A percentile compares a stretch with the other conserved stretches of the same genome.
phyloP scores from a whole-genome alignment of 2,329 filamentous ascomycete species.

The Didymella pomorum region DNA sequence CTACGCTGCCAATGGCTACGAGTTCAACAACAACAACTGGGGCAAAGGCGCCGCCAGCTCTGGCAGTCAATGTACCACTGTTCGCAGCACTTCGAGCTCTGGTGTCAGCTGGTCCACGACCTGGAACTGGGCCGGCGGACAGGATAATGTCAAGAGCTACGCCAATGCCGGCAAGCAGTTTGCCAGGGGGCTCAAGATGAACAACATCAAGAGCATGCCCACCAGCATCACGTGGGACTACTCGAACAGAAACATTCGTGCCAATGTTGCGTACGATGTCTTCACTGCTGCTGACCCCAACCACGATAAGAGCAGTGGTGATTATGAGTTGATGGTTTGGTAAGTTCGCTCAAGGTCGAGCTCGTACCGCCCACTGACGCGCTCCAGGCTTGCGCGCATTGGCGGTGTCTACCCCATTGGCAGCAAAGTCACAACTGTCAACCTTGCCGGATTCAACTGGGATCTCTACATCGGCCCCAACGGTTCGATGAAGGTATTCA shows the following conservation, averaged over 20 bases:
- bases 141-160: slow-evolving; percentile 39
- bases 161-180: slow-evolving; percentile 32
- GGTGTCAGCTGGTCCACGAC: slow-evolving; percentile 29
- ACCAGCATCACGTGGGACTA: slow-evolving; percentile 32
- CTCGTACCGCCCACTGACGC: not conserved
- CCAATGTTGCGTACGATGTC: slow-evolving; percentile 40
- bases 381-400: slow-evolving; percentile 26
- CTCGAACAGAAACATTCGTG: slow-evolving; percentile 23
- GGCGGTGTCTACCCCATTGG: slow-evolving; percentile 31
- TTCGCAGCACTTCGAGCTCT: slow-evolving; percentile 24
- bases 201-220: slow-evolving; percentile 30
- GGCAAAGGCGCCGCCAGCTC: slow-evolving; percentile 28
- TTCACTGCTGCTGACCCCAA: slow-evolving; percentile 34
- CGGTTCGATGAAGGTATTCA: slow-evolving; percentile 66
- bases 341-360: slow-evolving; percentile 4
- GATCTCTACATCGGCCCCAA: slow-evolving; percentile 67
- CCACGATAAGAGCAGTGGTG: slow-evolving; percentile 34
- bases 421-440: slow-evolving; percentile 36
- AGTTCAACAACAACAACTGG: slow-evolving; percentile 37
- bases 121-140: slow-evolving; percentile 32
- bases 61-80: slow-evolving; percentile 33
- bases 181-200: slow-evolving; percentile 25
- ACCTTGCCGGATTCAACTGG: slow-evolving; percentile 61
- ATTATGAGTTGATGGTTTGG: slow-evolving; percentile 41
- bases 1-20: slow-evolving; percentile 32